Evolutionary conservation across 805 yeast genomes (phyloP), one percentile per base, ranked within the genome.

Genomic region (Babjeviella inositovora): DNA sequence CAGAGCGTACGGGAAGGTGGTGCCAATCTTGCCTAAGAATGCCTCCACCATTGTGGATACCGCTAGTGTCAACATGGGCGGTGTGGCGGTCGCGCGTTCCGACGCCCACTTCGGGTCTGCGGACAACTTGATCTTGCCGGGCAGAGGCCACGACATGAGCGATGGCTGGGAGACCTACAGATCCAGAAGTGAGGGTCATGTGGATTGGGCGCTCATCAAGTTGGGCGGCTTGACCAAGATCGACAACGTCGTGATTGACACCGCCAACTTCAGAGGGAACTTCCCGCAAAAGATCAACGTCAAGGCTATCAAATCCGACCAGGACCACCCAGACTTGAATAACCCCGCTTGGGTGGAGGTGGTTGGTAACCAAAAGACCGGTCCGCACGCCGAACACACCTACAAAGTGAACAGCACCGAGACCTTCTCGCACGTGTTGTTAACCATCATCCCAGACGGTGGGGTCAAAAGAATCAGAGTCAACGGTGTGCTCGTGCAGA

Each of bases 91-190:
- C 19, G 57, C 69, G 8, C 70, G 66, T 36, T 75, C 92, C 2
- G 95, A 90, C 52, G 93, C 87, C 53, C 97, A 85, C 51, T 87
- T 87, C 41, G 93, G 95, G 18, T 65, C 87, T 21, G 93, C 85
- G 18, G 92, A 80, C 45, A 87, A 87, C 52, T 55, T 87, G 31
- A 53, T 87, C 27, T 56, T 87, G 26, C 96, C 96, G 2, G 97
- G 97, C 9, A 69, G 96, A 30, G 98, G 98, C 24, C 67, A 62
- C 37, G 95, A 87, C 47, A 87, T 87, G 97, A 70, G 90, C 23
- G 97, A 90, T 42, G 98, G 98, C 8, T 87, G 98, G 98, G 98
- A 87, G 46, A 87, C 98, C 13, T 69, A 67, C 37, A 69, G 98
- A 45, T 82, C 95, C 2, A 65, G 97, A 44, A 57, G 53, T 8